Evolutionary conservation across 768 basidiomycete species (phyloP), one percentile per base, ranked within the genome.

Genomic region (Thelephora aurantiotincta): DNA sequence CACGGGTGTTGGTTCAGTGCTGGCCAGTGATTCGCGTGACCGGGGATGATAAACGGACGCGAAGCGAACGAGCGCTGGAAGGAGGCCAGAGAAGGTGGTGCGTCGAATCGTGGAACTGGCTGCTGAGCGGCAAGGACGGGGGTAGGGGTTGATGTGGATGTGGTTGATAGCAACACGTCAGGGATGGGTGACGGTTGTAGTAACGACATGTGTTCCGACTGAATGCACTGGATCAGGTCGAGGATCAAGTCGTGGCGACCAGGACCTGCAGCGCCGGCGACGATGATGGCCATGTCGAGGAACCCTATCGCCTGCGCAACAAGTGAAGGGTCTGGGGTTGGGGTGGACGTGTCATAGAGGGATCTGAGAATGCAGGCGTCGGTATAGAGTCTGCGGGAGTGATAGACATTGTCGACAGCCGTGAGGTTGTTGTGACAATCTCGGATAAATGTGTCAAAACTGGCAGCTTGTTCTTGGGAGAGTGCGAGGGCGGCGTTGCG

Each of bases 271-370:
- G 81, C 77, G 1, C 92, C 92, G 12, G 90, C 81, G 44, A 93
- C 71, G 51, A 98, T 79, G 52, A 97, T 80, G 1, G 82, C 81
- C 53, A 69, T 71, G 58, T 99, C 96, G 20, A 97, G 65, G 12
- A 69, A 63, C 5, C 68, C 65, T 35, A 97, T 72, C 19, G 73
- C 68, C 41, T 67, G 67, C 51, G 67, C 51, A 11, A 63, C 66
- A 2, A 56, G 53, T 7, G 53, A 42, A n/a, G 56, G 56, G 44
- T 52, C 49, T 7, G 11, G 20, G 2, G 50, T 50, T 1, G 43
- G 46, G 2, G 57, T 53, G 26, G 55, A 45, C 33, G 57, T 38
- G 54, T 69, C 63, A 30, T 64, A 57, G 54, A 82, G 63, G 4
- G 69, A 68, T 51, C 68, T 69, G 36, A 89, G 60, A 35, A 94